Evolutionary conservation across 495 filamentous ascomycete genomes (phyloP).

Genomic region (Penicillium desertorum): DNA sequence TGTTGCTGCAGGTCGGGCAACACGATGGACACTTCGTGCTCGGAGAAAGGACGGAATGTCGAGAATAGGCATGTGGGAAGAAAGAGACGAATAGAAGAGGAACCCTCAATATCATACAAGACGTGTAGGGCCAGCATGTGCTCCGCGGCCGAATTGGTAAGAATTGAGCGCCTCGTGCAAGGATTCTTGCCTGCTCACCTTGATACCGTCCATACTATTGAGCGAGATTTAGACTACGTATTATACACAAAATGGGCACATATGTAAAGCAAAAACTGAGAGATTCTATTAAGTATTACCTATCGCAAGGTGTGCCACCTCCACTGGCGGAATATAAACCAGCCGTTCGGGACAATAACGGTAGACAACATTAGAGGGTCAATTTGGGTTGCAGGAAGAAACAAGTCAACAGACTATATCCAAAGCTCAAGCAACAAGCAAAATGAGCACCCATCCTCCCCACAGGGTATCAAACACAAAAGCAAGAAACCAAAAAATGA

Average conservation of each 20-base stretch:
- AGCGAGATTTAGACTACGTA: background rate
- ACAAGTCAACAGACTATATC: conserved; percentile 16
- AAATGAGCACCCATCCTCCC: conserved; percentile 33
- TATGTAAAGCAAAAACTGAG: conserved; percentile 20
- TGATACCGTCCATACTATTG: background rate
- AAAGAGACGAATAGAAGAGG: background rate
- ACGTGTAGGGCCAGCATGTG: background rate
- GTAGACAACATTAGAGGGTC: conserved; percentile 27
- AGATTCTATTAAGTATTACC: conserved; percentile 42
- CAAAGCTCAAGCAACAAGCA: conserved; percentile 7
- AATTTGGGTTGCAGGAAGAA: conserved; percentile 19
- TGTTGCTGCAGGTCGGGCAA: no score
- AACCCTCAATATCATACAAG: background rate
- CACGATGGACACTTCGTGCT: no score
- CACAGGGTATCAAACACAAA: conserved; percentile 42
- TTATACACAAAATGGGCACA: background rate
- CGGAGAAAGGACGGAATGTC: background rate
- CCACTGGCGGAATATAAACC: conserved; percentile 20
- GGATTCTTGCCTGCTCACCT: background rate
- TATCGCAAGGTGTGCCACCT: conserved; percentile 30
- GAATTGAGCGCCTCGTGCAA: background rate
- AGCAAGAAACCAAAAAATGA: conserved; percentile 31
- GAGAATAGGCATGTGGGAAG: background rate
- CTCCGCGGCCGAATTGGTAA: background rate
- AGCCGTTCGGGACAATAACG: conserved; percentile 23